Conservation (phyloP, 331 rosid genomes). For the Telfairia occidentalis region DNA sequence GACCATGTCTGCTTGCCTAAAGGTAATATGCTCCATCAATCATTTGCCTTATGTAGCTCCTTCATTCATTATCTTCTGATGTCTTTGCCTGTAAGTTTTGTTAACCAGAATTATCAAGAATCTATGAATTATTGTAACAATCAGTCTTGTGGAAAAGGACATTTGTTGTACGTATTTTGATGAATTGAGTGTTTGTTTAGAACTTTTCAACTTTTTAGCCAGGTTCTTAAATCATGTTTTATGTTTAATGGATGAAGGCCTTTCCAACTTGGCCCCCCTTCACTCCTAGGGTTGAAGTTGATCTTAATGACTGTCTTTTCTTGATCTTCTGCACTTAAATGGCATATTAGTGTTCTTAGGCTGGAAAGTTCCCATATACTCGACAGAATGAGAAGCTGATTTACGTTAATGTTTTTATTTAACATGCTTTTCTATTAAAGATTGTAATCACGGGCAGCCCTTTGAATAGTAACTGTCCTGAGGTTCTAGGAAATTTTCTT, state of each 20-base stretch:
- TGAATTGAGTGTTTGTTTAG: background rate
- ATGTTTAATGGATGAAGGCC: slow-evolving; percentile 1
- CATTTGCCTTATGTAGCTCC: background rate
- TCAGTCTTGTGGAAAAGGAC: background rate
- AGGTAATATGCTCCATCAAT: slow-evolving; percentile 7
- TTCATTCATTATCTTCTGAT: background rate
- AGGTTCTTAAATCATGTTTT: background rate
- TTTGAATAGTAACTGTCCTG: background rate
- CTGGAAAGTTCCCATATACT: background rate
- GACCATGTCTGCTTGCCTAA: slow-evolving; percentile 8
- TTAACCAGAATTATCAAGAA: background rate
- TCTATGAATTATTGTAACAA: background rate
- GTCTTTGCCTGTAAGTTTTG: slow-evolving; percentile 1
- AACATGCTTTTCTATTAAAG: background rate
- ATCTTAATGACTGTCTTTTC: background rate
- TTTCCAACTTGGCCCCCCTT: background rate
- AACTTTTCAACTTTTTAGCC: background rate
- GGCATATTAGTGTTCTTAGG: background rate
- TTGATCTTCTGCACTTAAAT: background rate
- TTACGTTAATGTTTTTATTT: background rate
- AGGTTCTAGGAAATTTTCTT: background rate
- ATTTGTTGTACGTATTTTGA: slow-evolving; percentile 7
- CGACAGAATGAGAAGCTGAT: background rate
- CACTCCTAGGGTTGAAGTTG: background rate
- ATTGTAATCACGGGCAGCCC: background rate